phyloP scores from a whole-genome alignment of 345 rosid genomes.

The Salix viminalis region DNA sequence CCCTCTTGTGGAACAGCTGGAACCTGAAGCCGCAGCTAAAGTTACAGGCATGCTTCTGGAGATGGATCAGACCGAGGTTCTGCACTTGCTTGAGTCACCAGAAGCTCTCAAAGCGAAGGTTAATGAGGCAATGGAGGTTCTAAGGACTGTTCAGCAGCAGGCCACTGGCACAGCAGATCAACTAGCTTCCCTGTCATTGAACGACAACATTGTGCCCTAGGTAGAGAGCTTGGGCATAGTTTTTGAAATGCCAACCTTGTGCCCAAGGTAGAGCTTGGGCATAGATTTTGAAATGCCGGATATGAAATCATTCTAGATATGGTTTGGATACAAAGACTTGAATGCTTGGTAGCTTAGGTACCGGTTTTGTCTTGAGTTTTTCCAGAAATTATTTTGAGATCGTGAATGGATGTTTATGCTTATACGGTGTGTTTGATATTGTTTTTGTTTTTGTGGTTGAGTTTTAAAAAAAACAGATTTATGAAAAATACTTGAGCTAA shows the following conservation, averaged over 20 bases:
- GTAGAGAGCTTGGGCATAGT: not conserved
- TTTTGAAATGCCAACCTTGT: conserved; percentile 35
- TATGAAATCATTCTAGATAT: conserved; percentile 1
- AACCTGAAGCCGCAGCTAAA: conserved; percentile 84
- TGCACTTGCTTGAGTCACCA: conserved; percentile 91
- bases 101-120: conserved; percentile 87
- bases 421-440: no score
- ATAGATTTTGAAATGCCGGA: not conserved
- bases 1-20: conserved; percentile 87
- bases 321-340: conserved; percentile 13
- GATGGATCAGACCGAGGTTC: conserved; percentile 94
- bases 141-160: conserved; percentile 68
- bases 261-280: conserved; percentile 27
- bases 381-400: not conserved
- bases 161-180: conserved; percentile 64
- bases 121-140: conserved; percentile 94
- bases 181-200: conserved; percentile 66
- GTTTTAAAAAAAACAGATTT: no score
- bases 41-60: conserved; percentile 97
- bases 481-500: no score
- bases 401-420: not conserved
- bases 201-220: conserved; percentile 56
- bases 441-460: no score
- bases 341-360: not conserved
- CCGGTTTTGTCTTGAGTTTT: conserved; percentile 10